These are phyloP conservation scores for Stachybotrys chlorohalonatus DNA, from an alignment of 2,329 filamentous ascomycete genomes.

Conservation along the genomic window DNA sequence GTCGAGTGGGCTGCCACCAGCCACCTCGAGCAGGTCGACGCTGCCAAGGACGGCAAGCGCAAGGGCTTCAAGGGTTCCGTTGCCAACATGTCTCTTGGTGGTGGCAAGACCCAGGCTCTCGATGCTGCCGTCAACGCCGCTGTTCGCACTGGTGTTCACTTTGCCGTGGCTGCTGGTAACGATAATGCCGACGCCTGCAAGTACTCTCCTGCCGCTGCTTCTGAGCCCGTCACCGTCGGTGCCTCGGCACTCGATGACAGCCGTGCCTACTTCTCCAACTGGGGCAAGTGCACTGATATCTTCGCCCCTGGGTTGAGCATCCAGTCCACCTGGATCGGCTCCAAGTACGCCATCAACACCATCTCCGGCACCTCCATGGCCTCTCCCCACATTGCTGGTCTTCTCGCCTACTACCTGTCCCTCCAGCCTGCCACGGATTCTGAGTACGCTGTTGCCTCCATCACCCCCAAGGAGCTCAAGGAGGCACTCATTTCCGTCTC, in stretches of 20 bases:
- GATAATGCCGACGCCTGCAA: conserved; percentile 99
- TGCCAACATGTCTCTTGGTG: conserved; percentile 98
- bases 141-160: conserved; percentile 86
- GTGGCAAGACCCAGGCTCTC: conserved; percentile 88
- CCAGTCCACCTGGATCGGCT: conserved; percentile 96
- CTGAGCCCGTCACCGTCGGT: conserved; percentile 89
- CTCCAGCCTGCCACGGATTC: conserved; percentile 88
- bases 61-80: conserved; percentile 98
- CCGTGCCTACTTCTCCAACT: conserved; percentile 99
- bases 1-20: conserved; percentile 86
- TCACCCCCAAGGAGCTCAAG: conserved; percentile 94
- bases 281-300: conserved; percentile 98
- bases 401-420: conserved; percentile 95
- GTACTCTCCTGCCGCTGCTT: conserved; percentile 92
- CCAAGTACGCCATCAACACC: conserved; percentile 92
- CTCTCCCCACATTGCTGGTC: conserved; percentile 91
- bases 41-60: conserved; percentile 77
- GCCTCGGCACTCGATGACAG: conserved; percentile 88
- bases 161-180: conserved; percentile 95
- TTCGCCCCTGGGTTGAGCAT: conserved; percentile 97
- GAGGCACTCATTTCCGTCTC: conserved; percentile 73
- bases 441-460: conserved; percentile 77
- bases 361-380: conserved; percentile 99
- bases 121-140: conserved; percentile 92
- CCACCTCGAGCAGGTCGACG: conserved; percentile 67